Evolutionary conservation across 768 basidiomycete species (phyloP).

Genomic region (Kwoniella heveanensis): DNA sequence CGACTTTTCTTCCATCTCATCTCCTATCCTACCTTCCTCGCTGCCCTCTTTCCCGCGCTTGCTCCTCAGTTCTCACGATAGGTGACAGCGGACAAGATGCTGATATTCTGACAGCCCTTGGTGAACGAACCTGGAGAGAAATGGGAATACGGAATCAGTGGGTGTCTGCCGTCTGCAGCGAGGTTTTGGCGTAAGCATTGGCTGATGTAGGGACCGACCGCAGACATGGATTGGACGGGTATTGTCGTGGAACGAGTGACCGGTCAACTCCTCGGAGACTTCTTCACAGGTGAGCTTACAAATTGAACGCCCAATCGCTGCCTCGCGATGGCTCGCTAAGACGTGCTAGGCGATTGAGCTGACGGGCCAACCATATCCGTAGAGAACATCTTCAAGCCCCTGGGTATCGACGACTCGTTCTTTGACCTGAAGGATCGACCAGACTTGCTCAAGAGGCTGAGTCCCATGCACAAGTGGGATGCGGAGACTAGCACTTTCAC

Average conservation of each 20-base stretch:
- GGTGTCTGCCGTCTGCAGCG: background rate
- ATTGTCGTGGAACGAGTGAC: conserved; percentile 16
- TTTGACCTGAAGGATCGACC: conserved; percentile 20
- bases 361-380: too few relatives aligned
- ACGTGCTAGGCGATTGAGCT: too few relatives aligned
- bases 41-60: too few relatives aligned
- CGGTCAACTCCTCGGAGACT: conserved; percentile 16
- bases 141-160: conserved; percentile 26
- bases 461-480: conserved; percentile 23
- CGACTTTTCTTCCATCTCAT: background rate
- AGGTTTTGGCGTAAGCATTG: background rate
- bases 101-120: too few relatives aligned
- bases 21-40: too few relatives aligned
- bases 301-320: too few relatives aligned
- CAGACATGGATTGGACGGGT: conserved; percentile 30
- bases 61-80: too few relatives aligned
- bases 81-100: too few relatives aligned
- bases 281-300: conserved; percentile 17
- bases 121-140: conserved; percentile 28
- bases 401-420: conserved; percentile 17
- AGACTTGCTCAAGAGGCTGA: conserved; percentile 14
- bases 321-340: too few relatives aligned
- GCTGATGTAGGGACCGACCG: background rate
- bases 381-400: conserved; percentile 26
- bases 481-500: background rate